These are phyloP conservation scores for Fusarium sp. DNA, from an alignment of 2,329 filamentous ascomycete genomes.

Conservation along the genomic window DNA sequence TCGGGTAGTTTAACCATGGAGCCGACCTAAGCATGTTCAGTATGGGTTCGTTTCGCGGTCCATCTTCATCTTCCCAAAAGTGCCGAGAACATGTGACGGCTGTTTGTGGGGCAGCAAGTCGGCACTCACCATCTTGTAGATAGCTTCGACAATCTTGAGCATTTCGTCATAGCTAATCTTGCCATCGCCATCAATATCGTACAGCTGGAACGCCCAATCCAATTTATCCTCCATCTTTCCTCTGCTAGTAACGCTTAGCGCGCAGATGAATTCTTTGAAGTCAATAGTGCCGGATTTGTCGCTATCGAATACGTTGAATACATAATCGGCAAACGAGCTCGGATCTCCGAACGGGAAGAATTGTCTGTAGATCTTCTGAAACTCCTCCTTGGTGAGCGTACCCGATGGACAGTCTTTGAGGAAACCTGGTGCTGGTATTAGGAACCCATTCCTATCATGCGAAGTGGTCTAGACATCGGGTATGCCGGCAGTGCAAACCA, in stretches of 20 bases:
- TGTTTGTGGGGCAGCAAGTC: background rate
- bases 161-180: constrained; percentile 99
- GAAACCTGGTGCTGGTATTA: constrained; percentile 74
- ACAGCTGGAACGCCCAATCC: constrained; percentile 99
- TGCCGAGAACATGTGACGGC: background rate
- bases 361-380: constrained; percentile 99
- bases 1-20: constrained; percentile 99
- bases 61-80: background rate
- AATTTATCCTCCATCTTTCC: constrained; percentile 99
- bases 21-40: constrained; percentile 75
- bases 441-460: constrained; percentile 12
- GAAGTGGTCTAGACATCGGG: background rate
- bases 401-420: constrained; percentile 98
- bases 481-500: background rate
- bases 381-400: constrained; percentile 97
- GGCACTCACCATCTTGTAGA: constrained; percentile 94
- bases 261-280: constrained; percentile 99
- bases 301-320: constrained; percentile 98
- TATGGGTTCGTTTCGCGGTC: background rate
- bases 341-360: constrained; percentile 99
- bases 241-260: constrained; percentile 93
- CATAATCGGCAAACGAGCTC: constrained; percentile 97
- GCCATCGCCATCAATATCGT: constrained; percentile 98
- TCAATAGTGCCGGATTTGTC: constrained; percentile 98
- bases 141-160: constrained; percentile 97